A percentile compares a stretch with the other conserved stretches of the same genome.
phyloP scores from a whole-genome alignment of 371 early-diverging fungal species.

The Rhizopus stolonifer region DNA sequence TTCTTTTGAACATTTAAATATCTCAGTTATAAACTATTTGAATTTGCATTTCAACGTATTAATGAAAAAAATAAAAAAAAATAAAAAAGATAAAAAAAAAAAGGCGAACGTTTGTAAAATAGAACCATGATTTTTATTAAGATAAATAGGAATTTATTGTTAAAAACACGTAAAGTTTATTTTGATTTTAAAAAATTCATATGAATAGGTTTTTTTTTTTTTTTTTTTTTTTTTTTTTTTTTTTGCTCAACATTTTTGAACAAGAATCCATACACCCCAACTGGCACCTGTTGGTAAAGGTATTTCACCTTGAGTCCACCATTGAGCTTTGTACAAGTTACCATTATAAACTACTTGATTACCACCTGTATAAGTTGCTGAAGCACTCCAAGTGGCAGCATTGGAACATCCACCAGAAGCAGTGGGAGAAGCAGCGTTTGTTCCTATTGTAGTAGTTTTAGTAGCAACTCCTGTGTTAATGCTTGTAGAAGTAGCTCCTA shows the following conservation, averaged over 20 bases:
- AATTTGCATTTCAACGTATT: no score
- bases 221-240: no score
- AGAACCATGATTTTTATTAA: no score
- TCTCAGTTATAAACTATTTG: no score
- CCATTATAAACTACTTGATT: constrained; percentile 32
- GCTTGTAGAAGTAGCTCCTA: no score
- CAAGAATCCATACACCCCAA: constrained; percentile 13
- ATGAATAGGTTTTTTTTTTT: no score
- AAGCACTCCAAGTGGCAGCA: constrained; percentile 16
- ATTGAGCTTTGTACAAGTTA: constrained; percentile 37
- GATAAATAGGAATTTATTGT: no score
- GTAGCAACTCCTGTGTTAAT: constrained; percentile 1
- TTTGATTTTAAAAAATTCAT: no score
- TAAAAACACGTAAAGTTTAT: no score
- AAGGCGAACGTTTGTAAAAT: no score
- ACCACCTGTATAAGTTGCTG: constrained; percentile 18
- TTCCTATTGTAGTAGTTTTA: constrained; percentile 6
- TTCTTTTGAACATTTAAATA: constrained; percentile 80
- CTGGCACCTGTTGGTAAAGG: constrained; percentile 4
- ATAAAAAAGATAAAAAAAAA: no score
- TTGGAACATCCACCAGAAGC: constrained; percentile 12
- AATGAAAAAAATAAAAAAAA: no score
- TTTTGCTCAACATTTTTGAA: not conserved
- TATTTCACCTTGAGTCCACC: constrained; percentile 47
- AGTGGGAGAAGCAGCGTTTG: constrained; percentile 9